These are phyloP conservation scores for Botrytis pseudocinerea DNA, from an alignment of 2,329 filamentous ascomycete genomes.

Conservation along the genomic window DNA sequence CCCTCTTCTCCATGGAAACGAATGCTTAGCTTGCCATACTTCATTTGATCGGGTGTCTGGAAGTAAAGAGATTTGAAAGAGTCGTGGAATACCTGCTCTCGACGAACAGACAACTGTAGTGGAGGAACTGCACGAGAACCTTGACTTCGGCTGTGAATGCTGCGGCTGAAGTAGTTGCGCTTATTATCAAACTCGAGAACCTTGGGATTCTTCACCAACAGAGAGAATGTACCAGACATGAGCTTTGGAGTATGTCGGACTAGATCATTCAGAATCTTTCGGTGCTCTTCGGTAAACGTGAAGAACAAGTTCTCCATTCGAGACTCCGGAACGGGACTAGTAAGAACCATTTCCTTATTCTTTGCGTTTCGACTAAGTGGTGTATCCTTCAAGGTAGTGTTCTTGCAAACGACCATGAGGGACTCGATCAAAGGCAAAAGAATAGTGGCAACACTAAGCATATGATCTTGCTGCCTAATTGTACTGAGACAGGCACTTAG, in stretches of 20 bases:
- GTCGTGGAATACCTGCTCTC: slow-evolving; percentile 95
- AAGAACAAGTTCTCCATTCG: slow-evolving; percentile 92
- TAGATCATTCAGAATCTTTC: slow-evolving; percentile 95
- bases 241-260: slow-evolving; percentile 96
- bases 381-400: slow-evolving; percentile 63
- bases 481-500: slow-evolving; percentile 84
- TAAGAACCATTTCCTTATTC: slow-evolving; percentile 68
- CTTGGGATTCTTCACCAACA: slow-evolving; percentile 97
- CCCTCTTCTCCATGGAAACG: slow-evolving; percentile 97
- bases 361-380: slow-evolving; percentile 41
- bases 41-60: slow-evolving; percentile 96
- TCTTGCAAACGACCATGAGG: slow-evolving; percentile 99
- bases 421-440: slow-evolving; percentile 92
- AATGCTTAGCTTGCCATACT: slow-evolving; percentile 97
- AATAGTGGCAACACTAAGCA: slow-evolving; percentile 96
- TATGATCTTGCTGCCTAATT: slow-evolving; percentile 88
- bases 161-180: slow-evolving; percentile 96
- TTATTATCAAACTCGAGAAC: slow-evolving; percentile 99
- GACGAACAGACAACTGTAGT: slow-evolving; percentile 84
- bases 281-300: slow-evolving; percentile 94
- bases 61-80: slow-evolving; percentile 98
- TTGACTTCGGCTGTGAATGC: slow-evolving; percentile 74
- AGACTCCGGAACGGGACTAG: slow-evolving; percentile 76
- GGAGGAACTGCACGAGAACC: slow-evolving; percentile 69
- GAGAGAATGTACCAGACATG: slow-evolving; percentile 96